Conservation (phyloP, 306 rosid genomes). For the Citrullus amarus region DNA sequence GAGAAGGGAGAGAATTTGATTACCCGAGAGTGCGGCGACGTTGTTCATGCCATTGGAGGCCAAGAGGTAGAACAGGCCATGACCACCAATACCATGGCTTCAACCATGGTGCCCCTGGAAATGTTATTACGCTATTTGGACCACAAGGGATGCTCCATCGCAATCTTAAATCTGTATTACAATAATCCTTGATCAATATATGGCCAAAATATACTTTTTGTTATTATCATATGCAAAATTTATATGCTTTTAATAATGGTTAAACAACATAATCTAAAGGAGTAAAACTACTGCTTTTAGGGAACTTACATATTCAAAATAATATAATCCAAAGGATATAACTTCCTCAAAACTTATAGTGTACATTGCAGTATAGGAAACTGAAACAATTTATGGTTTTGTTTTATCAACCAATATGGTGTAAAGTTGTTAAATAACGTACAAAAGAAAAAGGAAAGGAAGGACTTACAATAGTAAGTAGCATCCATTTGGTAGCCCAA, state of each 20-base stretch:
- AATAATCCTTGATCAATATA: neutral
- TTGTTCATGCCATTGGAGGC: conserved; percentile 71
- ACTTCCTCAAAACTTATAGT: too few species aligned
- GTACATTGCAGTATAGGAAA: too few species aligned
- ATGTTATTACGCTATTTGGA: conserved; percentile 94
- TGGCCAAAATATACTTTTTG: too few species aligned
- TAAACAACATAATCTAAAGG: too few species aligned
- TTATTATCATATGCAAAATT: too few species aligned
- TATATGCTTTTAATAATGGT: too few species aligned
- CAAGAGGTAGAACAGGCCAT: conserved; percentile 92
- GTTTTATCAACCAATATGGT: too few species aligned
- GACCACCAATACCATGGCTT: conserved; percentile 99
- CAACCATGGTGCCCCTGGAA: conserved; percentile 90
- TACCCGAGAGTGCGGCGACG: conserved; percentile 82
- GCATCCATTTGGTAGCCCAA: conserved; percentile 99
- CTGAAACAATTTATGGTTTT: too few species aligned
- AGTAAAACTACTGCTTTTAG: too few species aligned
- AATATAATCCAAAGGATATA: too few species aligned
- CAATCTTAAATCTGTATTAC: conserved; percentile 52
- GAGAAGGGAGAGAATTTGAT: neutral
- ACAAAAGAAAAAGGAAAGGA: neutral
- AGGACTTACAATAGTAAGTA: conserved; percentile 73
- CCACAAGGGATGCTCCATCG: conserved; percentile 94
- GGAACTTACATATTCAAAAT: too few species aligned
- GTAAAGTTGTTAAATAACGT: too few species aligned